phyloP scores from a whole-genome alignment of 345 rosid genomes.

The Bruguiera sexangula region DNA sequence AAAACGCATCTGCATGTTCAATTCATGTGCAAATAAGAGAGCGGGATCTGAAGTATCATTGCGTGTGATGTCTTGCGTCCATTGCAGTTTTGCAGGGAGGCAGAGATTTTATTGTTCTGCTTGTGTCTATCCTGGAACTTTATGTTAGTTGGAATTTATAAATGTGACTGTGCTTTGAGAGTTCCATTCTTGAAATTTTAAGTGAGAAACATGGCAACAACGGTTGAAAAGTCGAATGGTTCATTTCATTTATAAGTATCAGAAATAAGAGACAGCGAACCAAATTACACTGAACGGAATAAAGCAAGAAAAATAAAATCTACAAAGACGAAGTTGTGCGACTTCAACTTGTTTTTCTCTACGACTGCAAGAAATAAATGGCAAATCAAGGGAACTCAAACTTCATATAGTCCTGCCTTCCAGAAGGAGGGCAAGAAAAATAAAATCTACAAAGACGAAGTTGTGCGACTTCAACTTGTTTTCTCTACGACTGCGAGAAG shows the following conservation, averaged over 20 bases:
- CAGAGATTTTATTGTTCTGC: no score
- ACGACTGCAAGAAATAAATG: background rate
- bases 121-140: no score
- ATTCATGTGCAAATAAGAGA: no score
- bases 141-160: no score
- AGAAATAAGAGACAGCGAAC: background rate
- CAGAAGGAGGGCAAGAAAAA: constrained; percentile 46
- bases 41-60: no score
- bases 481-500: background rate
- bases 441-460: constrained; percentile 25
- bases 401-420: constrained; percentile 39
- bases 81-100: no score
- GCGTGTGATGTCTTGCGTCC: no score
- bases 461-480: constrained; percentile 31
- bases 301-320: background rate
- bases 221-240: no score
- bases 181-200: no score
- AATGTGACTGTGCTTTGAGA: no score
- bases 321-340: constrained; percentile 37
- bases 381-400: constrained; percentile 47
- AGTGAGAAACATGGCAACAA: no score
- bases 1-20: no score
- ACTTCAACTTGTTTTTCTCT: constrained; percentile 19
- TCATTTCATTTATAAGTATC: background rate
- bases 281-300: constrained; percentile 8